Base-by-base conservation (phyloP, 495 filamentous ascomycete genomes). In the Penicillium maclennaniae region DNA sequence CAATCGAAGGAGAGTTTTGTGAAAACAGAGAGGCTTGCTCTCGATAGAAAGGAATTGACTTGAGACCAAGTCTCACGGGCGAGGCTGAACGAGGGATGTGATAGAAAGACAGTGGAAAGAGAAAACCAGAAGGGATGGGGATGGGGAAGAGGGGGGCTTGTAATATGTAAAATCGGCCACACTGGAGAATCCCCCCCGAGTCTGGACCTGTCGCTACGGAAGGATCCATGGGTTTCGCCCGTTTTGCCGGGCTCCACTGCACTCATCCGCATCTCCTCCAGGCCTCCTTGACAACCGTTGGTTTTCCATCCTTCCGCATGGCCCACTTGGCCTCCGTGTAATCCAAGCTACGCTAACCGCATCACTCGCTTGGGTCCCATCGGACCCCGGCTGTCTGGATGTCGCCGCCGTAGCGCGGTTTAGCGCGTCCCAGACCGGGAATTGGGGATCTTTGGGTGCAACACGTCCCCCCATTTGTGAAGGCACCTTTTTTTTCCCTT, bases 221-320 rank as follows among this genome's bases (percentile, higher is more conserved):
- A 6, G 2, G 27, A 31, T 31, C 27, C 27, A 31, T 31, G 31
- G 31, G 8, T 34, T 34, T 34, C 31, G 31, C 31, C 31, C 31
- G 31, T 34, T 34, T 34, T 14, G 31, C 10, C 2, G 2, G 31
- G 8, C 31, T 34, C 31, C 31, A 34, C 31, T 59, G 62, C 55
- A 65, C 51, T 46, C 55, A 62, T 41, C 61, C 58, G 56, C 47
- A 38, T 44, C 47, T 27, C 25, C 34, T 23, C 25, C 9, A 17
- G 19, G 36, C 43, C 38, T 38, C 47, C 31, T 23, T 27, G 49
- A 51, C 59, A 59, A 53, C 59, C 56, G 62, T 62, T 65, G 62
- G 55, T 34, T 48, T 59, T 56, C 60, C 60, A 45, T 39, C 28
- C 46, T 55, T 56, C 43, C 53, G 50, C 50, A 36, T 49, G 44